Base-by-base conservation (phyloP, 208 protist genomes). In the Leishmania guyanensis region DNA sequence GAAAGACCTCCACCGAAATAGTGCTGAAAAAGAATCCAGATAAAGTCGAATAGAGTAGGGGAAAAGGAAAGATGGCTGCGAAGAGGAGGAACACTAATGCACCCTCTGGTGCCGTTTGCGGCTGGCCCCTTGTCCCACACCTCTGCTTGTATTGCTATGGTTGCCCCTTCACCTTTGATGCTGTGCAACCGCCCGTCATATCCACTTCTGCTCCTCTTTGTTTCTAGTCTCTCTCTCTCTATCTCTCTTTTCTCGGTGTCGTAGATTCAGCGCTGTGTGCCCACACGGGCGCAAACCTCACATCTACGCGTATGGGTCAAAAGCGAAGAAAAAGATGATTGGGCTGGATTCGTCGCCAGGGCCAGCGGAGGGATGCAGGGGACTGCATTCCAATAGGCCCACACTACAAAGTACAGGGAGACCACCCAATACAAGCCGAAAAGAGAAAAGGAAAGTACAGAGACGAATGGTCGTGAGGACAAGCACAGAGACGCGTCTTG, bases 1-100 rank as follows among this genome's bases (percentile, higher is more conserved):
- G 10, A 36, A 79, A 74, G 46, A 82, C 14, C 8, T 33, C 26
- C n/a, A 39, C 26, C 20, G 29, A 62, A 78, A 10, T 78, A 78
- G 26, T 78, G 39, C 36, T 78, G 78, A 80, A 82, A 82, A 78
- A 80, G 43, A 46, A 46, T 46, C 43, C 43, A 46, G 43, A 46
- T 46, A 46, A 46, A 46, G 43, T 46, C 54, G 26, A 26, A 8
- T 64, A 26, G 58, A 5, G 29, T 66, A 39, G 12, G n/a, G 29
- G 2, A 2, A 12, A 66, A 66, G 16, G 8, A 39, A 5, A 17
- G 29, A 20, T 39, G 62, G 5, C 12, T 66, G 20, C 36, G 29
- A 66, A 29, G 62, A 66, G 26, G 20, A 64, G 22, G 20, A 0
- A 26, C 16, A 8, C 5, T 17, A 66, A 66, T 2, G 12, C 29